Conservation (phyloP, 345 rosid genomes). For the Rubroshorea leprosula region DNA sequence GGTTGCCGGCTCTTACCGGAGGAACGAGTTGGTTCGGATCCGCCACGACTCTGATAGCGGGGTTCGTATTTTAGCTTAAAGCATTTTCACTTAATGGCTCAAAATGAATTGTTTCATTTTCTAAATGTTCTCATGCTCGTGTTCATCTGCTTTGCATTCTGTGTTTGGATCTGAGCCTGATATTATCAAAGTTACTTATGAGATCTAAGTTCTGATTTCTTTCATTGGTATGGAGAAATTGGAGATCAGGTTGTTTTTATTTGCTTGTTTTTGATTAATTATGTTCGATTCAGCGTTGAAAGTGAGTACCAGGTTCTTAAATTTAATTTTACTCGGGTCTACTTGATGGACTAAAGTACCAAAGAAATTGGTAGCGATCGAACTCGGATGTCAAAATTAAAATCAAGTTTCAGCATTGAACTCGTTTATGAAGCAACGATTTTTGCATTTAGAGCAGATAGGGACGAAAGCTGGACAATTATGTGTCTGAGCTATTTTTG, state of each 20-base stretch:
- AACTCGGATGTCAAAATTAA: conserved; percentile 3
- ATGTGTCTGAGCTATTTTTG: background rate
- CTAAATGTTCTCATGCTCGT: too few relatives aligned
- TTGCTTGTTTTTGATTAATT: background rate
- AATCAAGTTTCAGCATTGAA: background rate
- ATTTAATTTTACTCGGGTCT: conserved; percentile 3
- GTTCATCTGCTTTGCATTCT: conserved; percentile 6
- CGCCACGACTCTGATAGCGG: conserved; percentile 95
- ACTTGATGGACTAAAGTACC: too few relatives aligned
- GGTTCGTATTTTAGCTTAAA: conserved; percentile 46
- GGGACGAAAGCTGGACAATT: background rate
- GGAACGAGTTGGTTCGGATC: conserved; percentile 96
- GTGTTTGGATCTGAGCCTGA: conserved; percentile 22
- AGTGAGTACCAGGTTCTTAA: background rate
- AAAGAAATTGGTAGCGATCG: too few relatives aligned
- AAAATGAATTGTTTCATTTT: too few relatives aligned
- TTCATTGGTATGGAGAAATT: background rate
- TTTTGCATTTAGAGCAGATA: background rate
- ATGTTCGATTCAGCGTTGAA: background rate
- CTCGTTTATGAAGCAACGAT: background rate
- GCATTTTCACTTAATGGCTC: background rate
- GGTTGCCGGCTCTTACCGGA: conserved; percentile 99
- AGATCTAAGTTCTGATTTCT: background rate
- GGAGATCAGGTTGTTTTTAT: background rate
- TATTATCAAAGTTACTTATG: conserved; percentile 12